Evolutionary conservation across 371 early-diverging fungal species (phyloP), one percentile per base, ranked within the genome.

Genomic region (Mortierella polycephala): DNA sequence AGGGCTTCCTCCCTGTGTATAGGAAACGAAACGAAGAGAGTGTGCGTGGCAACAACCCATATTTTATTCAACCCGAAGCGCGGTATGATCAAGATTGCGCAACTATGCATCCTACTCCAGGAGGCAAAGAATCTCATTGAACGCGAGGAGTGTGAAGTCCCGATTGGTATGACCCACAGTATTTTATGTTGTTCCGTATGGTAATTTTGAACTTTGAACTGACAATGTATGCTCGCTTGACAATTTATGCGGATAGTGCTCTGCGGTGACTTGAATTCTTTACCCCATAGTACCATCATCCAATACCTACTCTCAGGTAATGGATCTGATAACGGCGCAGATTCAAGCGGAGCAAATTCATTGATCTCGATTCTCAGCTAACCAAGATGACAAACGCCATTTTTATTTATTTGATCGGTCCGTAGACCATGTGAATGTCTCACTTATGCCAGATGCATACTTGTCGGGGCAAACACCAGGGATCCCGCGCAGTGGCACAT

Each of bases 1-100:
- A 52, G n/a, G 42, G 5, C 46, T 4, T 18, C 23, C 54, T 16
- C 51, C 51, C 20, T 30, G 30, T 30, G 30, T 1, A 16, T 58
- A 60, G 55, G 45, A 45, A 20, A 20, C 12, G 49, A 12, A 16
- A 42, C 66, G 8, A 64, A 54, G 62, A 59, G 52, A 47, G 30
- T 77, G 4, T 77, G 73, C 21, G 42, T 77, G 41, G 79, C 79
- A 3, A 77, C 79, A 2, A 77, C 69, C 7, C 79, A 77, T 20
- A 61, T 77, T 13, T 11, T 77, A 23, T 77, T 71, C 57, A 65
- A 61, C 21, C 69, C 65, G 16, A 55, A 18, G 16, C 45, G 66
- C 13, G 79, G 79, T 40, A 69, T 77, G 69, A 45, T 57, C 40
- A 77, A 77, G 59, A 37, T 77, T 9, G 79, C 79, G 0, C 79